These are phyloP conservation scores for Talaromyces sp. DNA, from an alignment of 2,329 filamentous ascomycete genomes.

Conservation along the genomic window DNA sequence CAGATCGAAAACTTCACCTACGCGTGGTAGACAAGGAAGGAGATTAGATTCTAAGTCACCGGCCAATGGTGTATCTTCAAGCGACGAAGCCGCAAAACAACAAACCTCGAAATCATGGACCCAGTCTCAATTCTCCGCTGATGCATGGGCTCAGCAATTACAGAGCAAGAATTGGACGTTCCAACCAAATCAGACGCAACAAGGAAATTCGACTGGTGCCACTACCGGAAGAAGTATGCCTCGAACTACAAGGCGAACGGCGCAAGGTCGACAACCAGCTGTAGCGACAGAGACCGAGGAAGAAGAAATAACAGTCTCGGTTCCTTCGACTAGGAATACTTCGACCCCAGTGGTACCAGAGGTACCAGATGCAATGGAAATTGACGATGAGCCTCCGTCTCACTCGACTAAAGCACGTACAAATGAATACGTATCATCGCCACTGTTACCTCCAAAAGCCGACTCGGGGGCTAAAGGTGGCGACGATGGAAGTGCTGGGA, in stretches of 20 bases:
- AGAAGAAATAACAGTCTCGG: slow-evolving; percentile 27
- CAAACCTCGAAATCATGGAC: slow-evolving; percentile 27
- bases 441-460: slow-evolving; percentile 14
- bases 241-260: slow-evolving; percentile 22
- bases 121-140: slow-evolving; percentile 36
- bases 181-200: slow-evolving; percentile 22
- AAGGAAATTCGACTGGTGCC: slow-evolving; percentile 24
- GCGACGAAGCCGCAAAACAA: slow-evolving; percentile 19
- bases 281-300: slow-evolving; percentile 39
- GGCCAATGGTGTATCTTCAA: slow-evolving; percentile 16
- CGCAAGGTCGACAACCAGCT: slow-evolving; percentile 30
- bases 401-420: slow-evolving; percentile 9
- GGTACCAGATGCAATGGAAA: slow-evolving; percentile 45
- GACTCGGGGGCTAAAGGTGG: slow-evolving; percentile 15
- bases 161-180: slow-evolving; percentile 25
- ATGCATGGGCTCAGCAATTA: slow-evolving; percentile 36
- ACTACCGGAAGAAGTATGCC: slow-evolving; percentile 33
- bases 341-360: slow-evolving; percentile 17
- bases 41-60: slow-evolving; percentile 15
- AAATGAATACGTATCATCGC: slow-evolving; percentile 19
- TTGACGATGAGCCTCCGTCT: slow-evolving; percentile 34
- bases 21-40: slow-evolving; percentile 18
- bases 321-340: slow-evolving; percentile 16
- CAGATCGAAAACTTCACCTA: slow-evolving; percentile 17
- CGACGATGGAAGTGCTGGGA: slow-evolving; percentile 15